Base-by-base conservation (phyloP, 345 rosid genomes). In the Pugionium dolabratum region DNA sequence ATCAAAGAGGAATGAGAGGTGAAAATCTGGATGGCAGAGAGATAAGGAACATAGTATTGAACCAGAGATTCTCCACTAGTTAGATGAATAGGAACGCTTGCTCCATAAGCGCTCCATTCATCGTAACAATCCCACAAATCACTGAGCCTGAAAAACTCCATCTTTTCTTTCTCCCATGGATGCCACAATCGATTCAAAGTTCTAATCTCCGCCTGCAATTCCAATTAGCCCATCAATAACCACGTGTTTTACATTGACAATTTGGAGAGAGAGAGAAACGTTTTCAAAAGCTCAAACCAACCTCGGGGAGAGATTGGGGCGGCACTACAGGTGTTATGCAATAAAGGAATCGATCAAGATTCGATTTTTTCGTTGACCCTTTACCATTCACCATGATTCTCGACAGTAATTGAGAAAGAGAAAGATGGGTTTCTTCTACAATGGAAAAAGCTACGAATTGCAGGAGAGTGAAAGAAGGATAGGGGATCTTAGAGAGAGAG, bases 21-120 rank as follows among this genome's bases (percentile, higher is more conserved):
- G 70, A 74, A 89, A 25, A 89, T 74, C 60, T 89, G 96, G 44
- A 87, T 77, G 53, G 90, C 97, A 0, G 95, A 90, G 4, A 90
- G 76, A 60, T 84, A 87, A 9, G 97, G 95, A 28, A 78, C 88
- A 55, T 69, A 87, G 64, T 85, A 87, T 54, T 90, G 94, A 65
- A 64, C 66, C 42, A 87, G 41, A 27, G 47, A 71, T 62, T 83
- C 81, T 1, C 80, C 79, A 26, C 18, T 65, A 56, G 64, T 51
- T 43, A 82, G 51, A 2, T 50, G 59, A 3, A 90, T 75, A 0
- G 70, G 66, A 9, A 78, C 64, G 18, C 89, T 85, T 9, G 70
- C 76, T 44, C 97, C 93, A 58, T 82, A 90, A 3, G 95, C 95
- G 54, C 97, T 84, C 82, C 80, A 82, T 75, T 90, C 97, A 49